Evolutionary conservation across 1,284 basidiomycete genomes (phyloP), one percentile per base, ranked within the genome.

Genomic region (Fomitopsis palustris): DNA sequence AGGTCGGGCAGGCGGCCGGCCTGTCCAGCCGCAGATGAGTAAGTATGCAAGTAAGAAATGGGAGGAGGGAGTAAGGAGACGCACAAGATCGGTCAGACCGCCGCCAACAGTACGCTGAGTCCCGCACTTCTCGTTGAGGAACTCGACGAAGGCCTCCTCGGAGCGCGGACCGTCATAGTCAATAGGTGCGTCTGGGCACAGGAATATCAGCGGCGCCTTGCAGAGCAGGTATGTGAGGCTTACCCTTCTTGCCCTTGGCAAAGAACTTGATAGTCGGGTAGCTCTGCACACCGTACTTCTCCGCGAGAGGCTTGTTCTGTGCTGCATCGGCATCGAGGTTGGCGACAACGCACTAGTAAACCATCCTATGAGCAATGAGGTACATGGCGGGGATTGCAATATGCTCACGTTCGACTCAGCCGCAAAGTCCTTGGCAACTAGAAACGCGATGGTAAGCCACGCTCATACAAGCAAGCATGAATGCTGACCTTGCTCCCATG

Each of bases 211-310:
- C 41, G 43, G 21, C 54, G 25, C 31, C 33, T 51, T 9, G 7
- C 7, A 33, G 31, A 33, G 35, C 12, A 37, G 35, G 16, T 14
- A 9, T 37, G 12, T 4, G 9, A 14, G 38, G 37, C 61, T 25
- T 45, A 67, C 66, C 64, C 52, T 72, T 70, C 43, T 64, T 61
- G 62, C 81, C 92, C 71, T 88, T 88, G 68, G 92, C 83, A 87
- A 96, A 98, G 81, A 96, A 97, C 74, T 93, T 95, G 79, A 99
- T 86, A 17, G 95, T 98, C 0, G 96, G 96, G 86, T 85, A 92
- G 61, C 86, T 84, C 41, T 75, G 72, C 61, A 97, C 82, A 14
- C 81, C 90, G 71, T 94, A 95, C 67, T 85, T 84, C 53, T 75
- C 67, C n/a, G 90, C 88, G 59, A 98, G 75, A 27, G 81, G 84